Evolutionary conservation across 176 grass and related monocot genomes (phyloP).

Genomic region (Oryza longistaminata): DNA sequence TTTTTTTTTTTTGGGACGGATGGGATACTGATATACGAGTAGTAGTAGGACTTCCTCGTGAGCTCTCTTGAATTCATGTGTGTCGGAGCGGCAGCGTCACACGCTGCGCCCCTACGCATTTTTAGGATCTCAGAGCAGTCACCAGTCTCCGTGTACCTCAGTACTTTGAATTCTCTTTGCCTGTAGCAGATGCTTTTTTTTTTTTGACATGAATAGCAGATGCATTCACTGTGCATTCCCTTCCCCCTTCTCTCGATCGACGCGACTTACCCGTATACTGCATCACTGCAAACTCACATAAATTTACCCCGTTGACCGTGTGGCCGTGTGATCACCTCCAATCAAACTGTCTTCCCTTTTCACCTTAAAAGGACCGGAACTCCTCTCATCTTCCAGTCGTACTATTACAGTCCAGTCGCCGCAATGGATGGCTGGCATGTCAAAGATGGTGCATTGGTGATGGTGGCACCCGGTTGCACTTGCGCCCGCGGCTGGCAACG

Average conservation of each 20-base stretch:
- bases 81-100: neutral
- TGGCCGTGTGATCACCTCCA: neutral
- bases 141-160: neutral
- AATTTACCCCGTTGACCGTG: neutral
- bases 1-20: too few species aligned
- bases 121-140: neutral
- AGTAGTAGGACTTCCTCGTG: neutral
- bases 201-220: too few species aligned
- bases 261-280: neutral
- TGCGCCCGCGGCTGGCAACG: too few species aligned
- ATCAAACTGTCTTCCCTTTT: neutral
- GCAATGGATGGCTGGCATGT: neutral
- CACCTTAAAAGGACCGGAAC: neutral
- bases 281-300: neutral
- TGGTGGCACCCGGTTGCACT: neutral
- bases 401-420: neutral
- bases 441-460: neutral
- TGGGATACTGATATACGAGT: too few species aligned
- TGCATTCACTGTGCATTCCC: conserved; percentile 1
- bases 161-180: conserved; percentile 6
- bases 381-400: neutral
- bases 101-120: neutral
- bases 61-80: neutral
- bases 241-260: neutral
- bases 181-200: neutral